A percentile compares a stretch with the other conserved stretches of the same genome.
Evolutionary conservation across 2,329 filamentous ascomycete genomes (phyloP).

Genomic region (Cryphonectria parasitica): DNA sequence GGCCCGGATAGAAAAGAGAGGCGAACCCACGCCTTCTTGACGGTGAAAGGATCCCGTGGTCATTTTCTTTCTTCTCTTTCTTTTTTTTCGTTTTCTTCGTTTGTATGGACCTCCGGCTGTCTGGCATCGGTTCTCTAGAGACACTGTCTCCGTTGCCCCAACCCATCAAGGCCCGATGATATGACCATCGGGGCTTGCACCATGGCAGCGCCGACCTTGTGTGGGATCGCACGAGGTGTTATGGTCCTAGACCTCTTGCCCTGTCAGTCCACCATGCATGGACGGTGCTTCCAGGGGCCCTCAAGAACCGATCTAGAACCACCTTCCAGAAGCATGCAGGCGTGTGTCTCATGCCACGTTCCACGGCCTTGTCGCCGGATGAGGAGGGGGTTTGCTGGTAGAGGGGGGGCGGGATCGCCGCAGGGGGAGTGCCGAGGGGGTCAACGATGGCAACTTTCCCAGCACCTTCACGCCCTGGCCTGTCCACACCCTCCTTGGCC

Average conservation of each 20-base stretch:
- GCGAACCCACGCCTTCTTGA: constrained; percentile 13
- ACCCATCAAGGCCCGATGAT: not conserved
- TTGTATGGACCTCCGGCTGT: constrained; percentile 4
- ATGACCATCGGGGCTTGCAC: constrained; percentile 18
- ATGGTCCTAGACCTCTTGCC: constrained; percentile 3
- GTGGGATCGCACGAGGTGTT: not conserved
- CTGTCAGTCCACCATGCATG: constrained; percentile 11
- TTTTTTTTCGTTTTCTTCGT: constrained; percentile 2
- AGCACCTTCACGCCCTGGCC: not conserved
- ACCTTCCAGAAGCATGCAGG: constrained; percentile 27
- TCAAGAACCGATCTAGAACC: constrained; percentile 16
- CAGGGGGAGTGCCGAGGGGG: constrained; percentile 1
- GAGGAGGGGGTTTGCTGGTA: too few relatives aligned
- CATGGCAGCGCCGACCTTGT: constrained; percentile 14
- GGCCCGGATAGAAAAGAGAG: constrained; percentile 10
- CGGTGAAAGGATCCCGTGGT: not conserved
- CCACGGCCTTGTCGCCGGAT: not conserved
- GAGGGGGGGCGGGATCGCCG: constrained; percentile 11
- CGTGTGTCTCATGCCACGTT: constrained; percentile 9
- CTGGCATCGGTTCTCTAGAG: constrained; percentile 19
- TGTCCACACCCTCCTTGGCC: not conserved
- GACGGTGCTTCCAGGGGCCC: constrained; percentile 15
- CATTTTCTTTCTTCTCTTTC: not conserved
- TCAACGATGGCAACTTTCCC: not conserved
- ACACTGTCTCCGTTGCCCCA: constrained; percentile 11